These are phyloP conservation scores for Phoma sp. DNA, from an alignment of 2,329 filamentous ascomycete genomes.

Conservation along the genomic window DNA sequence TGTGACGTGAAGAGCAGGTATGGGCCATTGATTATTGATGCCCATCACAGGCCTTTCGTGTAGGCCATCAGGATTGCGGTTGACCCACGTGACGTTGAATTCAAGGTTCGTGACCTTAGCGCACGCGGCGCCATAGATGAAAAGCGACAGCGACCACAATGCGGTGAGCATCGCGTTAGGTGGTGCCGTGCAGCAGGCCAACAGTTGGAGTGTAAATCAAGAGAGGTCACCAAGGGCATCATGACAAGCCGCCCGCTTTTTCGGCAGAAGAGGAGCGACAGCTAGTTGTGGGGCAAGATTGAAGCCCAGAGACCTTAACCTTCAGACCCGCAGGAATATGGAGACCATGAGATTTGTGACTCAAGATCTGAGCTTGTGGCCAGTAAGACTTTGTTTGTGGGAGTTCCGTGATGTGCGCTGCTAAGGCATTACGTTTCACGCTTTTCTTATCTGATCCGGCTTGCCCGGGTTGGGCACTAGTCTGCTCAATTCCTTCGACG, in stretches of 20 bases:
- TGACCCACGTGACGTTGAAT: conserved; percentile 61
- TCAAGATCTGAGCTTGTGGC: neutral
- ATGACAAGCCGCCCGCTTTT: neutral
- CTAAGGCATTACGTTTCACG: neutral
- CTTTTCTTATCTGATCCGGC: conserved; percentile 4
- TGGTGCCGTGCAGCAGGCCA: neutral
- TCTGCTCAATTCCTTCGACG: neutral
- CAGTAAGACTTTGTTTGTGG: neutral
- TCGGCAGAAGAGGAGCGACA: neutral
- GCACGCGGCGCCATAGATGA: conserved; percentile 17
- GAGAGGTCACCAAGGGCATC: neutral
- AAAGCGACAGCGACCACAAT: conserved; percentile 9
- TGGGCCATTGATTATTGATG: conserved; percentile 76
- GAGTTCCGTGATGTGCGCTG: neutral
- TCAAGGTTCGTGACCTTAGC: conserved; percentile 50
- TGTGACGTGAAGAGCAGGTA: conserved; percentile 73
- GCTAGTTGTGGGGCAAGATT: neutral
- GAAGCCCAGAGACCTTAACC: neutral
- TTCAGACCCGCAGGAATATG: neutral
- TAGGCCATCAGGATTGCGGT: conserved; percentile 59
- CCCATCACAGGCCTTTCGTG: conserved; percentile 60
- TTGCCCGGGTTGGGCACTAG: neutral
- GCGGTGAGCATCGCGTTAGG: neutral
- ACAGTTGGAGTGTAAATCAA: too few relatives aligned
- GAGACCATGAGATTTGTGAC: too few relatives aligned